phyloP scores from a whole-genome alignment of 352 stramenopile genomes.

The Plasmopara viticola region DNA sequence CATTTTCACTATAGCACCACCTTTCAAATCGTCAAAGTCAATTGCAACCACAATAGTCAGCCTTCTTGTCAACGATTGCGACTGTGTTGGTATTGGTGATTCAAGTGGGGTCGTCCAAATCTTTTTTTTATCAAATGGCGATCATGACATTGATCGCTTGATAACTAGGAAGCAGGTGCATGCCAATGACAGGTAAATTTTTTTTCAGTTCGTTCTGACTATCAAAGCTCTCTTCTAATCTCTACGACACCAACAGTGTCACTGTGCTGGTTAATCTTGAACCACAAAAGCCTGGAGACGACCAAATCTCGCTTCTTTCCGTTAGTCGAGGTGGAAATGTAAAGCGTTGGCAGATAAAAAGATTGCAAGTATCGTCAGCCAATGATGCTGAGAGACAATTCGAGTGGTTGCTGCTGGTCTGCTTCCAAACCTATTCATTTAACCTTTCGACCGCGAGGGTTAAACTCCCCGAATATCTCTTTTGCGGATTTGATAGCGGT shows the following conservation, averaged over 20 bases:
- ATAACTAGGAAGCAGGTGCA: slow-evolving; percentile 20
- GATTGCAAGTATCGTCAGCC: neutral
- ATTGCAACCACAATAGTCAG: slow-evolving; percentile 16
- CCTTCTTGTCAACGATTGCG: slow-evolving; percentile 6
- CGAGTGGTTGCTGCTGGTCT: slow-evolving; percentile 35
- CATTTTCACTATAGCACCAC: slow-evolving; percentile 17
- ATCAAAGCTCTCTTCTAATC: neutral
- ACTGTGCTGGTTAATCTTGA: slow-evolving; percentile 13
- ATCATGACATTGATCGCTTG: neutral
- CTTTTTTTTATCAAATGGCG: slow-evolving; percentile 8
- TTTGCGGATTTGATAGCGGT: slow-evolving; percentile 44
- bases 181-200: slow-evolving; percentile 20
- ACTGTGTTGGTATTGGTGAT: slow-evolving; percentile 17
- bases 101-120: slow-evolving; percentile 13
- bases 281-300: neutral
- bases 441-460: slow-evolving; percentile 29
- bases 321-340: slow-evolving; percentile 36
- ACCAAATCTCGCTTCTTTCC: slow-evolving; percentile 20
- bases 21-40: slow-evolving; percentile 8
- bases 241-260: slow-evolving; percentile 6
- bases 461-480: slow-evolving; percentile 35
- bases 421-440: slow-evolving; percentile 38
- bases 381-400: slow-evolving; percentile 5
- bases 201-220: neutral
- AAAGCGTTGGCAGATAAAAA: slow-evolving; percentile 33